Base-by-base conservation (phyloP, 2,329 filamentous ascomycete genomes). In the Trichoderma koningiopsis region DNA sequence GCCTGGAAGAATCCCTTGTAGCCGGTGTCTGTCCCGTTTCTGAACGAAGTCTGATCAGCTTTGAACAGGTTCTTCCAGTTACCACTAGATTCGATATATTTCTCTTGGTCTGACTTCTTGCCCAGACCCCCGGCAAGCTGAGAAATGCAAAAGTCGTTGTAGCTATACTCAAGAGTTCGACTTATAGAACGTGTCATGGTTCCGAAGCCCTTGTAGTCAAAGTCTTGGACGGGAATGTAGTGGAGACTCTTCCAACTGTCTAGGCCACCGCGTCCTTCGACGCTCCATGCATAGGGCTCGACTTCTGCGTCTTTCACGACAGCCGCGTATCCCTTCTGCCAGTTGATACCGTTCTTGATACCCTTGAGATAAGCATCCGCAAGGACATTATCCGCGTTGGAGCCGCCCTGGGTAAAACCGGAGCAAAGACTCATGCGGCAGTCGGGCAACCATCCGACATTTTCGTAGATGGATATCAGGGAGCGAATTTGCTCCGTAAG, bases 361-460 rank as follows among this genome's bases (percentile, higher is more conserved):
- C 89, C 89, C 76, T 93, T 93, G 29, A 92, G 68, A 69, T 85
- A 92, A 0, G 88, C 87, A 73, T 93, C 91, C 0, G 85, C 88
- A 2, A 93, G 81, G 1, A 93, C 84, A 8, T 89, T 85, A 74
- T 93, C 91, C 11, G 91, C 89, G 70, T 93, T 93, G 0, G 89
- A 92, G 0, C 91, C 92, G 13, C 91, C 91, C 80, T 93, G 91
- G 0, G 90, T 92, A 74, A 86, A 90, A 0, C 91, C 91, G 75
- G 91, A 91, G 76, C 87, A 91, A 1, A 93, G 83, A n/a, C 85
- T 89, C 91, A 93, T 93, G 43, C 90, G 86, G 72, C 91, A 93
- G 75, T 94, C 91, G 0, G 91, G 91, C 5, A 94, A 80, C 81
- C 88, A 92, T 0, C 91, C 91, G 72, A 90, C 84, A 73, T 91